Evolutionary conservation across 192 early-diverging fungal genomes (phyloP), one percentile per base, ranked within the genome.

Genomic region (Helicostylum pulchrum): DNA sequence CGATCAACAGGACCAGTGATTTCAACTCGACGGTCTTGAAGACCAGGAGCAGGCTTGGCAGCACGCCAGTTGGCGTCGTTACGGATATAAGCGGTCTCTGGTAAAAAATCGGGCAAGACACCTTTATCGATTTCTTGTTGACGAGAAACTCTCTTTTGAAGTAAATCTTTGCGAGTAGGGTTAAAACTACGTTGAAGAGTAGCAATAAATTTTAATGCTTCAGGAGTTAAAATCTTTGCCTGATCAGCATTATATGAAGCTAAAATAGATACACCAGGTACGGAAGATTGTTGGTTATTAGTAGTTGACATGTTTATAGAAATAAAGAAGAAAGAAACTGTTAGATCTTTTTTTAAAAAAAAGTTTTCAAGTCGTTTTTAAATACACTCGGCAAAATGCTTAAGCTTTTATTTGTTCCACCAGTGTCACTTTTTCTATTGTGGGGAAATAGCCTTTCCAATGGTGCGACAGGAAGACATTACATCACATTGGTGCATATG

Each of bases 1-100:
- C 95, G 88, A 81, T 95, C 93, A 44, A 95, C 94, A 6, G 95
- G 95, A 14, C 95, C 94, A 49, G 94, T 97, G 76, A 97, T 97
- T 78, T 97, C 95, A 61, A 97, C 94, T 46, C 94, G 87, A 34
- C 95, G 87, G 73, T 95, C 94, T 17, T 85, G 77, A 31, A 97
- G 77, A 0, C 94, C 94, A 0, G 93, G 95, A 12, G 92, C 94
- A 63, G 94, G 95, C 39, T 72, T 73, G 42, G 95, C 93, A 4
- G 85, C 94, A 62, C 82, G 83, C 95, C 94, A 97, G 26, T 85
- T 90, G 42, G 85, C 80, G 77, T 95, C 88, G 56, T 89, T 89
- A 61, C 95, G 88, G 75, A 97, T 91, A 75, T 83, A 80, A 48
- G 85, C 88, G 17, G 95, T 97, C 80, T 94, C 88, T 19, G 95